phyloP scores from a whole-genome alignment of 345 rosid genomes.

The Nephelium lappaceum region DNA sequence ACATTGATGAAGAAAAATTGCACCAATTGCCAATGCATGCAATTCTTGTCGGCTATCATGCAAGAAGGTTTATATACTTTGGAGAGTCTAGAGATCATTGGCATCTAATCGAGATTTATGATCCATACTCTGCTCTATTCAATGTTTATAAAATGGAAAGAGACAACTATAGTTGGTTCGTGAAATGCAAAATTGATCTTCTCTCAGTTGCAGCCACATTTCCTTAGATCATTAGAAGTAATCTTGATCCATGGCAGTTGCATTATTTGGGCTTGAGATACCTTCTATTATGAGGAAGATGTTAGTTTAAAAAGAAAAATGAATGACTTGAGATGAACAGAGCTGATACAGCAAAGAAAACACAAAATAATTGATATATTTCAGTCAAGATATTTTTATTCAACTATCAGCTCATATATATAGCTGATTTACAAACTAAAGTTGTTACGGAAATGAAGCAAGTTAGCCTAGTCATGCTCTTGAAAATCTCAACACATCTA shows the following conservation, averaged over 20 bases:
- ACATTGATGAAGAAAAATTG: too few species aligned
- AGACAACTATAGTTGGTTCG: slow-evolving; percentile 34
- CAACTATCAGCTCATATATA: too few species aligned
- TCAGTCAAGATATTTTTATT: too few species aligned
- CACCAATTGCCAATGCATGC: neutral
- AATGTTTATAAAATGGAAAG: slow-evolving; percentile 40
- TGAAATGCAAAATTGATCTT: slow-evolving; percentile 40
- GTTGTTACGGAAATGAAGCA: too few species aligned
- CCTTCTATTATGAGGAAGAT: slow-evolving; percentile 31
- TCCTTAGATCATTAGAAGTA: slow-evolving; percentile 34
- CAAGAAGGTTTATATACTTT: slow-evolving; percentile 23
- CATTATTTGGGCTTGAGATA: slow-evolving; percentile 22
- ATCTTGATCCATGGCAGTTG: neutral
- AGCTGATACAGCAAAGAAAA: too few species aligned
- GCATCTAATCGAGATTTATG: slow-evolving; percentile 30
- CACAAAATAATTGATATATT: too few species aligned
- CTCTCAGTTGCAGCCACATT: slow-evolving; percentile 25
- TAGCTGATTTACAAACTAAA: too few species aligned
- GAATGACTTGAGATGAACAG: too few species aligned
- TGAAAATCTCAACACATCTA: too few species aligned
- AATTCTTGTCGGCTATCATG: too few species aligned
- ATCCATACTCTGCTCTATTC: slow-evolving; percentile 20
- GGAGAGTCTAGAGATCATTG: slow-evolving; percentile 31
- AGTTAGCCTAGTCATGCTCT: too few species aligned
- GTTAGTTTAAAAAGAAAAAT: too few species aligned